A percentile compares a stretch with the other conserved stretches of the same genome.
Conservation (phyloP, 345 rosid genomes). For the Pseudoturritis turrita region DNA sequence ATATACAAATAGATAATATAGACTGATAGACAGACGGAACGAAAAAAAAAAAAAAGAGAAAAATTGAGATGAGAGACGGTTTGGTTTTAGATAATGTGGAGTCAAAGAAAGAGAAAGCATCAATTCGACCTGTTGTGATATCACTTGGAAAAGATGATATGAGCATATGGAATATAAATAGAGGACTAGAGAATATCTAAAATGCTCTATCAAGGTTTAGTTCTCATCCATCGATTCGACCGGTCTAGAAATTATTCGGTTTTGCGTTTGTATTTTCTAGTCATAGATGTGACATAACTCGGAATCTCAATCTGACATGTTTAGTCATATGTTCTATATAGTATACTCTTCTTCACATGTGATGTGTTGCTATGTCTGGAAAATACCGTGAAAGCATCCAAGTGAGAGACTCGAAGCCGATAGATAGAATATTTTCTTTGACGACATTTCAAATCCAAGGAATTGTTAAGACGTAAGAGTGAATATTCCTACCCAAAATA, state of each 20-base stretch:
- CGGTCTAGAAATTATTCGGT: not conserved
- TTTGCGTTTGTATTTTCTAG: not conserved
- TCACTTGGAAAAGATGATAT: not conserved
- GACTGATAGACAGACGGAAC: not conserved
- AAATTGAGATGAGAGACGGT: not conserved
- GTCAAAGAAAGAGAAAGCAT: not conserved
- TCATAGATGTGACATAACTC: not conserved
- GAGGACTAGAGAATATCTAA: not conserved
- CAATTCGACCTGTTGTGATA: not conserved
- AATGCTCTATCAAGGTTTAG: not conserved
- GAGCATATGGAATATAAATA: not conserved
- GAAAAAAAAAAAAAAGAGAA: not conserved
- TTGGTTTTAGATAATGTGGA: not conserved
- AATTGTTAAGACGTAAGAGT: not conserved
- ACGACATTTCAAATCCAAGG: not conserved
- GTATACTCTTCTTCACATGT: not conserved
- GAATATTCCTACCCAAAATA: not conserved
- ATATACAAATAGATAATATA: not conserved
- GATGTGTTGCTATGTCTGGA: not conserved
- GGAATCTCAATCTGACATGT: not conserved
- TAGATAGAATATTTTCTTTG: not conserved
- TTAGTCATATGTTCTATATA: not conserved
- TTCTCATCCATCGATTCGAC: not conserved
- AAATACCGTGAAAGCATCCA: not conserved
- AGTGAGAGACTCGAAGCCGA: constrained; percentile 4